Percentiles rank a stretch among this genome's conserved stretches.
phyloP scores from a whole-genome alignment of 2,329 filamentous ascomycete genomes.

The Verticillium isaacii region DNA sequence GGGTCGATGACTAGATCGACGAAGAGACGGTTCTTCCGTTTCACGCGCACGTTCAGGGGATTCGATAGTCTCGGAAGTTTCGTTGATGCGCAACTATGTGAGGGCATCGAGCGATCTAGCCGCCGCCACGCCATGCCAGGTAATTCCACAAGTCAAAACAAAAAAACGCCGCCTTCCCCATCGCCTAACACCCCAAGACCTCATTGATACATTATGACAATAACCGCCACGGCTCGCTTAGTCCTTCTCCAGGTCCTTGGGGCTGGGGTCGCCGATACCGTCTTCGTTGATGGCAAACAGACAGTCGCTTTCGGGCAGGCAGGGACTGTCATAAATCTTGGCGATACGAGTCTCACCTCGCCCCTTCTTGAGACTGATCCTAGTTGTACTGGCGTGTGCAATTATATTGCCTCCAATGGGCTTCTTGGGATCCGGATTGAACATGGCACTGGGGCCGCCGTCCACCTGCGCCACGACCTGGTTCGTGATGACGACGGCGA shows the following conservation, averaged over 20 bases:
- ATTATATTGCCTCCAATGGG: slow-evolving; percentile 99
- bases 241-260: slow-evolving; percentile 92
- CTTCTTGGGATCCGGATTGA: slow-evolving; percentile 98
- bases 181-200: neutral
- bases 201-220: neutral
- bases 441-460: slow-evolving; percentile 94
- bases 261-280: slow-evolving; percentile 90
- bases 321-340: slow-evolving; percentile 99
- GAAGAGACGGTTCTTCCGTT: too few species aligned
- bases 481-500: slow-evolving; percentile 97
- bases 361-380: slow-evolving; percentile 93
- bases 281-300: slow-evolving; percentile 96
- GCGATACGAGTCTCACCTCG: slow-evolving; percentile 92
- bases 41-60: too few species aligned
- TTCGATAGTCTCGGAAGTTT: too few species aligned
- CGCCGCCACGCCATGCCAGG: neutral
- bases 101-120: neutral
- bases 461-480: slow-evolving; percentile 98
- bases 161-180: neutral
- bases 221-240: slow-evolving; percentile 14
- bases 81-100: neutral
- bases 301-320: slow-evolving; percentile 92
- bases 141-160: neutral
- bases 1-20: too few species aligned
- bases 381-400: slow-evolving; percentile 91